These are phyloP conservation scores for Adiantum capillusveneris DNA, from an alignment of 75 land plant species.

Conservation along the genomic window DNA sequence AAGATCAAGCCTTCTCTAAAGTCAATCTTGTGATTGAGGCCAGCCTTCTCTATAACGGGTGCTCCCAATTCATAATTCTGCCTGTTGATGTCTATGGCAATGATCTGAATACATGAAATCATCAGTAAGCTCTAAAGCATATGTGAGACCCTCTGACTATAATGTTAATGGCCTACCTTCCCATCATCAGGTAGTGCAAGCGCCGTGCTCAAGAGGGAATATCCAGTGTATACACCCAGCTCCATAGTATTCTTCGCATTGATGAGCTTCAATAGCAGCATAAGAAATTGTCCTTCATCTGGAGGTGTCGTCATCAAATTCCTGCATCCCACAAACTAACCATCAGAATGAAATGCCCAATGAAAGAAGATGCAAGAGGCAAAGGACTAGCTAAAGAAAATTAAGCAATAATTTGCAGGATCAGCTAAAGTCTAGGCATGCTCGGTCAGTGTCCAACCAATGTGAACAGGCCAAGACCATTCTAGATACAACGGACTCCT, in stretches of 20 bases:
- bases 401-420: not conserved
- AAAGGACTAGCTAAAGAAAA: not conserved
- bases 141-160: not conserved
- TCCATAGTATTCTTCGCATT: constrained; percentile 83
- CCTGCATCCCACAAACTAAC: constrained; percentile 22
- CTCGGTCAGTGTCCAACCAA: not conserved
- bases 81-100: constrained; percentile 65
- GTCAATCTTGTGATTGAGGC: constrained; percentile 66
- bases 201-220: constrained; percentile 78
- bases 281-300: constrained; percentile 69
- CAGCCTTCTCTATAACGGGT: constrained; percentile 56
- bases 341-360: not conserved
- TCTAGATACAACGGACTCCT: too few relatives aligned
- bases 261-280: constrained; percentile 59
- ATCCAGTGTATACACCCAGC: constrained; percentile 74
- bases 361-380: too few relatives aligned
- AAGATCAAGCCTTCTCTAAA: constrained; percentile 67
- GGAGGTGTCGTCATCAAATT: constrained; percentile 58
- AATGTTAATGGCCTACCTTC: constrained; percentile 25
- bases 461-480: too few relatives aligned
- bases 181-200: constrained; percentile 79
- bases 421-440: not conserved
- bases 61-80: constrained; percentile 57
- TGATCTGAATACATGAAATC: constrained; percentile 21
- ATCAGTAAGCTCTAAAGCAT: not conserved